Evolutionary conservation across 148 eudicot genomes (phyloP), one percentile per base, ranked within the genome.

Genomic region (Dianthus caryophyllus): DNA sequence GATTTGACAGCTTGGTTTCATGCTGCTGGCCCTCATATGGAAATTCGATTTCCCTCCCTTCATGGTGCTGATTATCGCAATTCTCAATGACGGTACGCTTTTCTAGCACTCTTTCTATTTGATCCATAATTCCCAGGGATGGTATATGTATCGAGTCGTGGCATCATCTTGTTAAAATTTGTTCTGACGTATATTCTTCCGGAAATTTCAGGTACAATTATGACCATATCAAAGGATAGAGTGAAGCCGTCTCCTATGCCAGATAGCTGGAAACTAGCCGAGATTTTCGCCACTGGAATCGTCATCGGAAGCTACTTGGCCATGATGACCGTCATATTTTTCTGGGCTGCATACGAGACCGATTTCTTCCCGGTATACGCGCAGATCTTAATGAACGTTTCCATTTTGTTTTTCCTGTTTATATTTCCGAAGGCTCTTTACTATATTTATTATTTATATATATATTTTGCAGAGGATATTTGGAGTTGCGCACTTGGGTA

Each of bases 201-300:
- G 67, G 71, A 18, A 56, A 9, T 74, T 54, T 68, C 78, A 94
- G 98, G 97, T 78, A 94, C 97, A 68, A 90, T 94, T 59, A 94
- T 94, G 97, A 94, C 99, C 39, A 94, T 94, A 81, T 94, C 99
- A 46, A 94, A 90, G 84, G 99, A 94, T 68, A 84, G 97, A 73
- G 99, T 94, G 75, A 94, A 90, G 64, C 99, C 99, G 53, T 94
- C 99, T 64, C 99, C 99, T 43, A 61, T 88, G 73, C 99, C 97
- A 0, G 99, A 94, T 73, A 94, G 97, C 91, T 94, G 97, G 97
- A 90, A 88, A 73, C 83, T 94, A 26, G 78, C 99, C 49, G 99
- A 94, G 82, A 94, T 94, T 67, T 94, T 94, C 56, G 69, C 99
- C 38, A 94, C 97, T 2, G 97, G 97, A 57, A 71, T 94, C 25